Evolutionary conservation across 495 filamentous ascomycete species (phyloP), one percentile per base, ranked within the genome.

Genomic region (Penicillium canescens): DNA sequence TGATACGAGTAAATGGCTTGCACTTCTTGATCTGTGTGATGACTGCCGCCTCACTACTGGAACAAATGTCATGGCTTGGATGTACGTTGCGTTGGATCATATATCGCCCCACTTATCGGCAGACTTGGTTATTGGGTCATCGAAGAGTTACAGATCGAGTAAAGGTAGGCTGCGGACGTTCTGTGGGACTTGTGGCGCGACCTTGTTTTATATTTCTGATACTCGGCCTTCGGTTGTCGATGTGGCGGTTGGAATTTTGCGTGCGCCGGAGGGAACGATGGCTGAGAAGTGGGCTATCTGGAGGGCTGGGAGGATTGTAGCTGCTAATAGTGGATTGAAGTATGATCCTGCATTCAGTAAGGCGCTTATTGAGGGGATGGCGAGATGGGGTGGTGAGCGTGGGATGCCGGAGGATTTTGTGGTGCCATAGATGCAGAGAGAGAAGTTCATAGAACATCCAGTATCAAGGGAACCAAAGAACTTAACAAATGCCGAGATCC

Each of bases 101-200:
- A 53, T 57, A 26, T 54, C 34, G 24, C 52, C 52, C 56, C 68
- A 3, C 56, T 70, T 8, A 0, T 41, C 55, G 0, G 48, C 64
- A 2, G 62, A 73, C 52, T 46, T 75, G 6, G 46, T 62, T n/a
- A 55, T 78, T 11, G 80, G 80, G 4, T 76, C 75, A 3, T 65
- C 81, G 36, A 71, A 72, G 16, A 64, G 60, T 20, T 83, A 80
- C 47, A 50, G 56, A 5, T 79, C 74, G 9, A 77, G 72, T 1
- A 52, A 69, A 18, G 75, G 66, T 18, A 74, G 80, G 0, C 66
- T 73, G 39, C 66, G 81, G 6, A 79, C 78, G 20, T 82, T 81
- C 55, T 86, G 82, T 60, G 60, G 69, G 8, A 64, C 52, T 3
- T 86, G 82, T 55, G 79, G 79, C 10, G 79, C 81, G 1, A 68